A percentile compares a stretch with the other conserved stretches of the same genome.
phyloP scores from a whole-genome alignment of 1,284 basidiomycete genomes.

The Austropuccinia psidii region DNA sequence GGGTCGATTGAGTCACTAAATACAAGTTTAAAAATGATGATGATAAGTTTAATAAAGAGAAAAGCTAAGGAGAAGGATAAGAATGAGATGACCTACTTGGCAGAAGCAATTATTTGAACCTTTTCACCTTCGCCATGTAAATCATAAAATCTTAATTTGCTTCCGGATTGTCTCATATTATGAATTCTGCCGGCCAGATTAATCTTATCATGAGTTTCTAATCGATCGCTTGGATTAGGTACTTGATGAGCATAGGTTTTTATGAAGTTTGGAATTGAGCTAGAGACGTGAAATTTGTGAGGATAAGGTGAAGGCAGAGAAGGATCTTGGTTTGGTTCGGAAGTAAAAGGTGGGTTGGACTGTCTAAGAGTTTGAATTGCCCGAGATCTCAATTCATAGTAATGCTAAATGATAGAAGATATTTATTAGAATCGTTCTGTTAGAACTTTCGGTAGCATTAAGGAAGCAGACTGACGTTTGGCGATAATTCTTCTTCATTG shows the following conservation, averaged over 20 bases:
- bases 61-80: background rate
- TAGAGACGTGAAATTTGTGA: conserved; percentile 92
- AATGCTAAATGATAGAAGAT: no score
- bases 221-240: conserved; percentile 30
- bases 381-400: conserved; percentile 84
- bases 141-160: conserved; percentile 92
- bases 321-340: conserved; percentile 57
- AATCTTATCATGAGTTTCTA: conserved; percentile 43
- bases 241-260: conserved; percentile 54
- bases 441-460: no score
- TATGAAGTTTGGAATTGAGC: conserved; percentile 71
- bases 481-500: conserved; percentile 66
- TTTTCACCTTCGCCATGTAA: conserved; percentile 84
- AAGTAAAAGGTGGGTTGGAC: conserved; percentile 30
- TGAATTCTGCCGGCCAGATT: conserved; percentile 82
- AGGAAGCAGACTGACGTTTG: conserved; percentile 55
- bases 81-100: conserved; percentile 68
- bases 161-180: conserved; percentile 72
- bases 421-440: no score
- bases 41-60: background rate
- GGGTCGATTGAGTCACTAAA: conserved; percentile 53
- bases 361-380: conserved; percentile 73
- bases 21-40: background rate
- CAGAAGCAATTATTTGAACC: conserved; percentile 89
- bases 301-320: conserved; percentile 80